Percentiles rank a stretch among this genome's conserved stretches.
These are phyloP conservation scores for Miamiensis avidus DNA, from an alignment of 169 alveolate species.

Conservation along the genomic window DNA sequence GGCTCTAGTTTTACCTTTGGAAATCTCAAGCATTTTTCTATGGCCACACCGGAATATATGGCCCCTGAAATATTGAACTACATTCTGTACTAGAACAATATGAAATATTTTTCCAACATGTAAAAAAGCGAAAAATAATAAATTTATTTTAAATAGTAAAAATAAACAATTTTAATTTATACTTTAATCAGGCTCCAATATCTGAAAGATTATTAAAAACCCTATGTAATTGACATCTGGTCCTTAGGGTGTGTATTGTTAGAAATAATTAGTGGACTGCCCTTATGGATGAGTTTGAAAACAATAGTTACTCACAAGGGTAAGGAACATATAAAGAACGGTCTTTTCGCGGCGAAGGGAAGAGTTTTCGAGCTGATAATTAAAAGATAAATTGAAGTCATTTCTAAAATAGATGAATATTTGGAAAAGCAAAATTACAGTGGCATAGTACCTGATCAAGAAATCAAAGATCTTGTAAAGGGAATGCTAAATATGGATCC, in stretches of 20 bases:
- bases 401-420: constrained; percentile 26
- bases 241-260: constrained; percentile 68
- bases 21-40: constrained; percentile 39
- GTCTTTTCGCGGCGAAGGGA: constrained; percentile 46
- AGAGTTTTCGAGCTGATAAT: constrained; percentile 45
- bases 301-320: constrained; percentile 36
- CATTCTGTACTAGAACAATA: constrained; percentile 34
- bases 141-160: too few relatives aligned
- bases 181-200: constrained; percentile 18
- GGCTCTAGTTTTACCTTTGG: constrained; percentile 48
- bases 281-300: constrained; percentile 47
- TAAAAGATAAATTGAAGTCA: constrained; percentile 34
- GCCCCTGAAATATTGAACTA: constrained; percentile 45
- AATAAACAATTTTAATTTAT: too few relatives aligned
- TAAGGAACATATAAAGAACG: constrained; percentile 30
- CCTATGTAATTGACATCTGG: constrained; percentile 64
- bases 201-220: constrained; percentile 26
- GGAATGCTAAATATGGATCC: constrained; percentile 39
- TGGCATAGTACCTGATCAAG: constrained; percentile 32
- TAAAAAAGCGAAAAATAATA: too few relatives aligned
- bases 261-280: constrained; percentile 58
- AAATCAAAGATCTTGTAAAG: constrained; percentile 26
- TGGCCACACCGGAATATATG: constrained; percentile 52
- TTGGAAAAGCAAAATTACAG: constrained; percentile 37
- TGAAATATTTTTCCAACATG: not conserved